Evolutionary conservation across 176 grass and related monocot species (phyloP).

Genomic region (Olyra latifolia): DNA sequence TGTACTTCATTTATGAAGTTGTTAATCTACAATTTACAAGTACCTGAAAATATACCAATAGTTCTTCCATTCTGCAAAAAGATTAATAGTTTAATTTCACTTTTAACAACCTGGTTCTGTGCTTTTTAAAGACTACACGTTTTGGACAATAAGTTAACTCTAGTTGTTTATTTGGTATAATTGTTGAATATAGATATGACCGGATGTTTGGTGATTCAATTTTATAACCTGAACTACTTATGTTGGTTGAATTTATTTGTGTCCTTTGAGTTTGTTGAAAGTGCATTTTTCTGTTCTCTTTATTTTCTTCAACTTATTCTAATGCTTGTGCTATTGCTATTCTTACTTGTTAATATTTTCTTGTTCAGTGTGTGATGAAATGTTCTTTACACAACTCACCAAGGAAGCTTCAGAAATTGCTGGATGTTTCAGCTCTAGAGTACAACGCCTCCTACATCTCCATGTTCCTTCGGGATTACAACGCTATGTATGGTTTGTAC

Average conservation of each 20-base stretch:
- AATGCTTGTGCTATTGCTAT: conserved; percentile 2
- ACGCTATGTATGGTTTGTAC: conserved; percentile 57
- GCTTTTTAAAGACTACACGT: background rate
- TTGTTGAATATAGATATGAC: background rate
- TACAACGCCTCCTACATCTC: conserved; percentile 63
- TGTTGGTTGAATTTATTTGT: background rate
- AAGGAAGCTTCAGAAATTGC: conserved; percentile 77
- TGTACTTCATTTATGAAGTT: background rate
- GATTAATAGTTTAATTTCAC: background rate
- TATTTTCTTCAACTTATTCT: background rate
- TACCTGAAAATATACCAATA: conserved; percentile 8
- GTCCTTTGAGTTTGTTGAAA: background rate
- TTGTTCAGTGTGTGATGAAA: conserved; percentile 64
- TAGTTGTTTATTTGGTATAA: conserved; percentile 10
- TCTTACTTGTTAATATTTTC: conserved; percentile 22
- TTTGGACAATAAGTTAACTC: background rate
- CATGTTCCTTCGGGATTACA: conserved; percentile 71
- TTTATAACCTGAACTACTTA: conserved; percentile 1
- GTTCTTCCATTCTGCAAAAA: background rate
- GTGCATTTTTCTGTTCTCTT: background rate
- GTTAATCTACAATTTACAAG: background rate
- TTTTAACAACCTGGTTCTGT: conserved; percentile 14
- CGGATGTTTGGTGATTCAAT: background rate
- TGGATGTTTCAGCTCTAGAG: conserved; percentile 77
- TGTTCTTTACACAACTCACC: conserved; percentile 80